phyloP scores from a whole-genome alignment of 345 rosid species.

The Arabidopsis arenosa region DNA sequence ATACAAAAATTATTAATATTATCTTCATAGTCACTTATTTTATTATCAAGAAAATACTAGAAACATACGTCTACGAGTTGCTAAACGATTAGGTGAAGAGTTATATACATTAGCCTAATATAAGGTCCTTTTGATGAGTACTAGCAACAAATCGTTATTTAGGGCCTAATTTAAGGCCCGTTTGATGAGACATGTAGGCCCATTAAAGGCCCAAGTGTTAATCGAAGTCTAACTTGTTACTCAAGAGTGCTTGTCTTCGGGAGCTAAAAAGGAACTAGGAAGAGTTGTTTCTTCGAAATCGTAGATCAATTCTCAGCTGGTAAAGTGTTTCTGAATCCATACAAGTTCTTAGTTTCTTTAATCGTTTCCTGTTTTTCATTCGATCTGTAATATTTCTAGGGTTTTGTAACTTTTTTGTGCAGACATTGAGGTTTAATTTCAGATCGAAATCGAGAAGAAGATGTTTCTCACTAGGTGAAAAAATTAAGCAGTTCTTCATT shows the following conservation, averaged over 20 bases:
- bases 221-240: constrained; percentile 29
- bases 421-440: constrained; percentile 33
- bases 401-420: constrained; percentile 4
- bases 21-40: constrained; percentile 24
- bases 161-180: not conserved
- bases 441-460: constrained; percentile 41
- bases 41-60: not conserved
- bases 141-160: no score
- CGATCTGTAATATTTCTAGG: not conserved
- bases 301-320: constrained; percentile 25
- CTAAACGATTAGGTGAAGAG: not conserved
- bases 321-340: not conserved
- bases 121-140: not conserved
- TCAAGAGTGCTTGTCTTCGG: constrained; percentile 25
- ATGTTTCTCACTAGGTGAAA: constrained; percentile 73
- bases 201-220: constrained; percentile 17
- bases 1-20: constrained; percentile 10
- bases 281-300: constrained; percentile 11
- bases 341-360: not conserved
- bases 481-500: not conserved
- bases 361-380: not conserved
- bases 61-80: not conserved
- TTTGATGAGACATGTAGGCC: not conserved
- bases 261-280: not conserved
- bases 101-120: not conserved